Evolutionary conservation across 257 asterid genomes (phyloP).

Genomic region (Jacaranda mimosifolia): DNA sequence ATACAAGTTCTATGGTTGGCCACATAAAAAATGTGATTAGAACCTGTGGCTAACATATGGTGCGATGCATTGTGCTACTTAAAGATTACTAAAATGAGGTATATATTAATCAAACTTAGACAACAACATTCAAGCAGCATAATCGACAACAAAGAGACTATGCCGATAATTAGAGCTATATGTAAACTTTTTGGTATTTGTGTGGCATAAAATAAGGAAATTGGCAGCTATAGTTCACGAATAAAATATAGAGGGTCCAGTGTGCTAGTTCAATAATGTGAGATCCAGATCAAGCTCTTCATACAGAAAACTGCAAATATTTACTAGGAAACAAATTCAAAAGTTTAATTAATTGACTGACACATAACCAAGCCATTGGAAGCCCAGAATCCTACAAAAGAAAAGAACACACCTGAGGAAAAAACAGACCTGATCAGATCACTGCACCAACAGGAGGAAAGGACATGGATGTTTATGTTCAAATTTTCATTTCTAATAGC

Average conservation of each 20-base stretch:
- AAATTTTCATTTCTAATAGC: conserved; percentile 57
- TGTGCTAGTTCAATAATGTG: background rate
- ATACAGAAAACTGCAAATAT: background rate
- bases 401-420: conserved; percentile 68
- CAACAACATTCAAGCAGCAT: background rate
- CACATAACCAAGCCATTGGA: background rate
- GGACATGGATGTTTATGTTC: conserved; percentile 73
- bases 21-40: too few relatives aligned
- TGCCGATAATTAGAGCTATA: too few relatives aligned
- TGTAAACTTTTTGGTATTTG: background rate
- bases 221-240: background rate
- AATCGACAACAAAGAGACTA: background rate
- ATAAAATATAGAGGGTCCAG: background rate
- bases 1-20: too few relatives aligned
- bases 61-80: background rate
- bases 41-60: background rate
- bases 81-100: too few relatives aligned
- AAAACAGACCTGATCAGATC: conserved; percentile 93
- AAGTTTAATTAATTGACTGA: background rate
- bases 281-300: background rate
- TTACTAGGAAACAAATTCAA: background rate
- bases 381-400: conserved; percentile 7
- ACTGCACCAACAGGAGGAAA: conserved; percentile 96
- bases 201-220: background rate
- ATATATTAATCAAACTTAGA: background rate